A percentile compares a stretch with the other conserved stretches of the same genome.
Evolutionary conservation across 1,139 yeast genomes (phyloP).

Genomic region (Hyphopichia pseudoburtonii): DNA sequence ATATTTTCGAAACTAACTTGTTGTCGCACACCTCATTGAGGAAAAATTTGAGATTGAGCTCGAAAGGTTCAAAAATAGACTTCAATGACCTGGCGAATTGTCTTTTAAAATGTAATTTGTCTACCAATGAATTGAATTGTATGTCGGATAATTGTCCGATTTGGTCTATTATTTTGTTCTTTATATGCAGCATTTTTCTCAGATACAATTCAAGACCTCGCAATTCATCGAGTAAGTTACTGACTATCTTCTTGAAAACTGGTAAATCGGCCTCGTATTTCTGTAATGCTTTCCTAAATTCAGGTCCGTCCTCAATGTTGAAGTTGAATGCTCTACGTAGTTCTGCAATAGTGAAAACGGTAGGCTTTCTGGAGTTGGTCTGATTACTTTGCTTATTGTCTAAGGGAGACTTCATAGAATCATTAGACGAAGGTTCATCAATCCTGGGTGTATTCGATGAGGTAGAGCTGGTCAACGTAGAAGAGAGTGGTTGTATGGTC

Average conservation of each 20-base stretch:
- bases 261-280: slow-evolving; percentile 56
- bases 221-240: slow-evolving; percentile 34
- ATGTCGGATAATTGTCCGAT: slow-evolving; percentile 20
- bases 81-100: slow-evolving; percentile 20
- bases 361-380: background rate
- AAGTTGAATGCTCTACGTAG: slow-evolving; percentile 33
- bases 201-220: slow-evolving; percentile 26
- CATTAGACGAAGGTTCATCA: background rate
- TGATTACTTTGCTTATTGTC: background rate
- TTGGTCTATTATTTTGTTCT: slow-evolving; percentile 23
- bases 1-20: slow-evolving; percentile 26
- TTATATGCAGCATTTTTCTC: slow-evolving; percentile 19
- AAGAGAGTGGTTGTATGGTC: background rate
- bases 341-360: slow-evolving; percentile 12
- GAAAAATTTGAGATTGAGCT: slow-evolving; percentile 30
- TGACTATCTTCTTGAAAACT: slow-evolving; percentile 41
- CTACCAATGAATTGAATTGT: slow-evolving; percentile 21
- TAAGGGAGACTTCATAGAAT: background rate
- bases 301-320: slow-evolving; percentile 69
- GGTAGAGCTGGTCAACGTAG: background rate
- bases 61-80: slow-evolving; percentile 34
- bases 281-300: slow-evolving; percentile 58
- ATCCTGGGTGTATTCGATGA: no score
- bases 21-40: slow-evolving; percentile 32
- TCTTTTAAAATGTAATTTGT: slow-evolving; percentile 22